A percentile compares a stretch with the other conserved stretches of the same genome.
Conservation (phyloP, 495 filamentous ascomycete genomes). For the Penicillium arizonense region DNA sequence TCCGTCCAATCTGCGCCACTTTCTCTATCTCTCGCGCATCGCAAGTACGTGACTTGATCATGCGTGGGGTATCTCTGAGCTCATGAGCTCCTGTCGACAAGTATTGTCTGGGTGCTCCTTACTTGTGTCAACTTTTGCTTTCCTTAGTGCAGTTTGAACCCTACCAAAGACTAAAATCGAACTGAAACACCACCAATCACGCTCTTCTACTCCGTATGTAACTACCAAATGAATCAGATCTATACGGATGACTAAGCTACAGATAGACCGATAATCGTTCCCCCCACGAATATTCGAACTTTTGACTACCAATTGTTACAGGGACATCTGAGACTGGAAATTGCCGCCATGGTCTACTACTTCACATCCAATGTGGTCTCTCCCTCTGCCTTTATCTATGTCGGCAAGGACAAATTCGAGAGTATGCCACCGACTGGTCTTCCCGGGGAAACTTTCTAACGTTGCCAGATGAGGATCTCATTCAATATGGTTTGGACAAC, state of each 20-base stretch:
- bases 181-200: too few species aligned
- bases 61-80: too few species aligned
- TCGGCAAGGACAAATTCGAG: constrained; percentile 98
- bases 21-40: too few species aligned
- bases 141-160: too few species aligned
- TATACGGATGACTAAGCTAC: constrained; percentile 5
- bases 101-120: too few species aligned
- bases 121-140: too few species aligned
- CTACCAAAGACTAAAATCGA: too few species aligned
- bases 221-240: neutral
- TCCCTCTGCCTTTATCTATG: constrained; percentile 82
- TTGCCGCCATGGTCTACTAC: constrained; percentile 81
- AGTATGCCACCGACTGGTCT: constrained; percentile 56
- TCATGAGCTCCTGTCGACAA: too few species aligned
- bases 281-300: neutral
- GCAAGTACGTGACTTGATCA: too few species aligned
- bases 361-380: constrained; percentile 81
- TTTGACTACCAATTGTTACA: neutral
- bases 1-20: too few species aligned
- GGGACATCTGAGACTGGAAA: neutral
- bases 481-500: constrained; percentile 87
- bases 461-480: constrained; percentile 85
- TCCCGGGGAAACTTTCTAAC: constrained; percentile 21
- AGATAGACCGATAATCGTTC: neutral
- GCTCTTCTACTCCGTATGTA: too few species aligned